Percentiles rank a stretch among this genome's conserved stretches.
Conservation (phyloP, 805 yeast genomes). For the Starmera amethionina region DNA sequence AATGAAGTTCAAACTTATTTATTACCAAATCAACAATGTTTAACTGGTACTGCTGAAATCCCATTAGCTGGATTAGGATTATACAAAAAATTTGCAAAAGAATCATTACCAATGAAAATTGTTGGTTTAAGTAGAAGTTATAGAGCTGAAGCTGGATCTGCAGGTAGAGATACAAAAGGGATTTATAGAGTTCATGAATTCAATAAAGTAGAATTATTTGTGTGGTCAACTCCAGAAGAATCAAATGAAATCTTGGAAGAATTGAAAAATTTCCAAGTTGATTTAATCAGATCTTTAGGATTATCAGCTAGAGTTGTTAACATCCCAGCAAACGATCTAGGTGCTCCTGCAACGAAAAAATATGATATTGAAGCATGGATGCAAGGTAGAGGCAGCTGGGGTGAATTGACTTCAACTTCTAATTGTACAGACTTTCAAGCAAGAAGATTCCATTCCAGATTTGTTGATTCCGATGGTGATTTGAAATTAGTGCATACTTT, state of each 20-base stretch:
- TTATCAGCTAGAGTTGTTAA: conserved; percentile 71
- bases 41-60: conserved; percentile 94
- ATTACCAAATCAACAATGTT: conserved; percentile 45
- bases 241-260: conserved; percentile 47
- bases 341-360: conserved; percentile 87
- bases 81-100: conserved; percentile 32
- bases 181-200: conserved; percentile 93
- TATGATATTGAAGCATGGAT: conserved; percentile 96
- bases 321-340: conserved; percentile 87
- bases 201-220: conserved; percentile 86
- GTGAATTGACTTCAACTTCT: conserved; percentile 85
- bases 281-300: conserved; percentile 57
- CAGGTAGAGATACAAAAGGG: conserved; percentile 89
- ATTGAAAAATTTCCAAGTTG: conserved; percentile 54
- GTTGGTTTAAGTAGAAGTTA: conserved; percentile 83
- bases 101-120: conserved; percentile 42
- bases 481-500: conserved; percentile 62
- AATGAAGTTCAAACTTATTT: conserved; percentile 80
- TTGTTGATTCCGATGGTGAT: conserved; percentile 25
- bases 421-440: conserved; percentile 90
- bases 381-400: conserved; percentile 94
- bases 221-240: conserved; percentile 44
- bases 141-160: conserved; percentile 95
- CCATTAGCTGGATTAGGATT: conserved; percentile 77
- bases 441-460: conserved; percentile 67